phyloP scores from a whole-genome alignment of 1,284 basidiomycete genomes.

The Heterobasidion annosum region DNA sequence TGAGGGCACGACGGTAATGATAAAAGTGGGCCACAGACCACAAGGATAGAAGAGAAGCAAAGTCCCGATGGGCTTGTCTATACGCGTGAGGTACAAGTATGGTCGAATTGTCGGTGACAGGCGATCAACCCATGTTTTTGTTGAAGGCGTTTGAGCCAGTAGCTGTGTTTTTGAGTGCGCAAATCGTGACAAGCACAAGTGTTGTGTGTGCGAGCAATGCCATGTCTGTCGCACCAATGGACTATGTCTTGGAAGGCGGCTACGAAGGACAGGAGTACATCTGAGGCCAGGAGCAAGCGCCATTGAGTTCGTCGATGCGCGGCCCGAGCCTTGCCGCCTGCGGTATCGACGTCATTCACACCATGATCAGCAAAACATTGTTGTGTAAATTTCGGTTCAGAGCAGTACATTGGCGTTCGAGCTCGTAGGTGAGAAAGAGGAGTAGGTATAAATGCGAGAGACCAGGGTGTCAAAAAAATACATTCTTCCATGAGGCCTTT shows the following conservation, averaged over 20 bases:
- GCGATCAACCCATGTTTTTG: slow-evolving; percentile 57
- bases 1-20: neutral
- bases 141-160: slow-evolving; percentile 7
- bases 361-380: neutral
- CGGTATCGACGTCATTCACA: neutral
- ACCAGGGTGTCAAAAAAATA: neutral
- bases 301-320: neutral
- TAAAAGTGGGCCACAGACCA: slow-evolving; percentile 38
- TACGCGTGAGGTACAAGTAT: slow-evolving; percentile 79
- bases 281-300: neutral
- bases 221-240: neutral
- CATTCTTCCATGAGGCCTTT: neutral
- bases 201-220: neutral
- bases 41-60: slow-evolving; percentile 91
- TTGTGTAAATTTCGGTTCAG: neutral
- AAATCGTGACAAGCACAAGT: neutral
- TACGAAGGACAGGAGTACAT: neutral
- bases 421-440: neutral
- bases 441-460: neutral
- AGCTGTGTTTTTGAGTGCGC: neutral
- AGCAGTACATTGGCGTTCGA: neutral
- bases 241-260: neutral
- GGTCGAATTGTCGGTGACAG: slow-evolving; percentile 56
- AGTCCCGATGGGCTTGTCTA: slow-evolving; percentile 96
- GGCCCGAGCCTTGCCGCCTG: neutral